A percentile compares a stretch with the other conserved stretches of the same genome.
Conservation (phyloP, 495 filamentous ascomycete genomes). For the Aspergillus homomorphus region DNA sequence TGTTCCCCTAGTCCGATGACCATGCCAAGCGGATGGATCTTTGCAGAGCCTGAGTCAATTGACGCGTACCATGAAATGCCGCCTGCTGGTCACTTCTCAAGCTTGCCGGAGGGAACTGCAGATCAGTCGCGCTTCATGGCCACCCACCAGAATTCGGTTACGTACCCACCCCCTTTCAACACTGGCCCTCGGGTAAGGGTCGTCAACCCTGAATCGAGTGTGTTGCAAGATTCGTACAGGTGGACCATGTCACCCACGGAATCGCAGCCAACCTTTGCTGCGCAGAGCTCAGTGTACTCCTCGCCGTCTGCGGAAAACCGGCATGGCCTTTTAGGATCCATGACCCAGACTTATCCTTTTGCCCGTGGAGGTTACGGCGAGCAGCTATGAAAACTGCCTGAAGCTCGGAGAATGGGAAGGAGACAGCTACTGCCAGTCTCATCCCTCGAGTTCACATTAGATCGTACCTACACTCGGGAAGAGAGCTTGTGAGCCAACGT, state of each 20-base stretch:
- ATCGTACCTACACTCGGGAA: too few relatives aligned
- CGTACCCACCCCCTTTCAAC: slow-evolving; percentile 42
- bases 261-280: slow-evolving; percentile 18
- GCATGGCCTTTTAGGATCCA: slow-evolving; percentile 14
- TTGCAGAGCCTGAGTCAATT: slow-evolving; percentile 31
- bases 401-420: too few relatives aligned
- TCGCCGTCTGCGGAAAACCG: slow-evolving; percentile 16
- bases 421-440: background rate
- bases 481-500: too few relatives aligned
- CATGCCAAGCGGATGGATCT: slow-evolving; percentile 29
- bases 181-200: slow-evolving; percentile 24
- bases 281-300: slow-evolving; percentile 13
- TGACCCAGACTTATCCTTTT: slow-evolving; percentile 16
- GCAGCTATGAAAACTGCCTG: slow-evolving; percentile 6
- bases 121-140: slow-evolving; percentile 16
- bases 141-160: slow-evolving; percentile 35
- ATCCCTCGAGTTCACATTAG: too few relatives aligned
- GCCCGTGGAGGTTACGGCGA: slow-evolving; percentile 16
- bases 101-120: slow-evolving; percentile 8
- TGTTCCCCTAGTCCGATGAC: slow-evolving; percentile 22
- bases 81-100: slow-evolving; percentile 8
- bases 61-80: slow-evolving; percentile 18
- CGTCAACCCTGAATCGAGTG: slow-evolving; percentile 23
- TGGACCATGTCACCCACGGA: slow-evolving; percentile 22
- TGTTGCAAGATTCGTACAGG: slow-evolving; percentile 27